Evolutionary conservation across 2,329 filamentous ascomycete genomes (phyloP), one percentile per base, ranked within the genome.

Genomic region (Acrodontium crateriforme): DNA sequence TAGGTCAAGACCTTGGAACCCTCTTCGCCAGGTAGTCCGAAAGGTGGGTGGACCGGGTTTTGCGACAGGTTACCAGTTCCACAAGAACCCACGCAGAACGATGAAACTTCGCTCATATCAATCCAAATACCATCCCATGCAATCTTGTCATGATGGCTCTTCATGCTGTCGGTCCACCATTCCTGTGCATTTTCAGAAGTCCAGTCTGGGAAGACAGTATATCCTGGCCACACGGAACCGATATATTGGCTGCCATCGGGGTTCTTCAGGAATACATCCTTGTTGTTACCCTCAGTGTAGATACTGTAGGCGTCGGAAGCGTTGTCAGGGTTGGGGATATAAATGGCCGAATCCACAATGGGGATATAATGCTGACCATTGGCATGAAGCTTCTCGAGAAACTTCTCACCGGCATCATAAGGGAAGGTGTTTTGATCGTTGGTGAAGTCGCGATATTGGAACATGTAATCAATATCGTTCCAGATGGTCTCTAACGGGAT

Each of bases 291-390:
- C 24, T 46, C 41, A 8, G 42, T 47, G 33, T 54, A 54, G 20
- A 47, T 32, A 7, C 20, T 22, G 46, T 73, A 79, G 24, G 62
- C 63, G 50, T 83, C 78, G 19, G 62, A 70, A 2, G 61, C 59
- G 44, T 83, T 78, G n/a, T 69, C 56, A 0, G 75, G 74, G 40
- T 82, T 77, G 0, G 78, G 78, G 15, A 71, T 68, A 46, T 84
- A 84, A 31, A 79, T 77, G n/a, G 62, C 69, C 5, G 62, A 56
- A 42, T 74, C 70, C 3, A 75, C 62, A 30, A 75, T 74, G 0
- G 69, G 69, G 8, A 74, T 55, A 35, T 69, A 74, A 39, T 72
- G 67, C 35, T 68, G 67, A 16, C 65, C 62, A 35, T 60, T 59
- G 3, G 54, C 54, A 42, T 72, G 67, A 2, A 75, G 51, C 19